These are phyloP conservation scores for Paraphoma chrysanthemicola DNA, from an alignment of 2,329 filamentous ascomycete species.

Conservation along the genomic window DNA sequence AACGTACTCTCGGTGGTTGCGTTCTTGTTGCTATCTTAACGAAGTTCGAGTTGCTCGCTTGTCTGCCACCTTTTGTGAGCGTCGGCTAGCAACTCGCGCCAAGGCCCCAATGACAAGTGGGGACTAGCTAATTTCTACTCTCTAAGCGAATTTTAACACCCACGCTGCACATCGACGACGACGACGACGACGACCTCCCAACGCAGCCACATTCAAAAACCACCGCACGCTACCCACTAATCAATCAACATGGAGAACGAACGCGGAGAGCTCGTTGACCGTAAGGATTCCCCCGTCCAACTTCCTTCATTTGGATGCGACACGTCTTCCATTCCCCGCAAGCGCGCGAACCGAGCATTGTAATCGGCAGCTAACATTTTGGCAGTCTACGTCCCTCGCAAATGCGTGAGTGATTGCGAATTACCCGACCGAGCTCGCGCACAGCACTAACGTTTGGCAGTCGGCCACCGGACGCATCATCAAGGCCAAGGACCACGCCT, in stretches of 20 bases:
- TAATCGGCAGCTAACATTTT: slow-evolving; percentile 22
- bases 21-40: too few relatives aligned
- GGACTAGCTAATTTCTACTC: slow-evolving; percentile 1
- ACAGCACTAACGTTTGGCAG: slow-evolving; percentile 28
- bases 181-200: slow-evolving; percentile 35
- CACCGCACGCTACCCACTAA: slow-evolving; percentile 34
- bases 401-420: slow-evolving; percentile 50
- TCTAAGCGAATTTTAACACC: slow-evolving; percentile 18
- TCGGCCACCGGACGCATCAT: slow-evolving; percentile 81
- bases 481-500: slow-evolving; percentile 99
- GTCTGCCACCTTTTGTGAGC: too few relatives aligned
- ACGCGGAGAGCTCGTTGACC: slow-evolving; percentile 98
- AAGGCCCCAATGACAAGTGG: neutral
- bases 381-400: slow-evolving; percentile 41
- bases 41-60: too few relatives aligned
- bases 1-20: too few relatives aligned
- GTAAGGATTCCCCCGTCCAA: slow-evolving; percentile 20
- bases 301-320: neutral
- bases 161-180: slow-evolving; percentile 18
- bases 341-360: slow-evolving; percentile 50
- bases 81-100: neutral
- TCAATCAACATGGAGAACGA: slow-evolving; percentile 95
- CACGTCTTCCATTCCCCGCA: neutral
- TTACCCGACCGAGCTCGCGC: slow-evolving; percentile 4
- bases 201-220: slow-evolving; percentile 32